Conservation (phyloP, 306 rosid genomes). For the Cicer bijugum region DNA sequence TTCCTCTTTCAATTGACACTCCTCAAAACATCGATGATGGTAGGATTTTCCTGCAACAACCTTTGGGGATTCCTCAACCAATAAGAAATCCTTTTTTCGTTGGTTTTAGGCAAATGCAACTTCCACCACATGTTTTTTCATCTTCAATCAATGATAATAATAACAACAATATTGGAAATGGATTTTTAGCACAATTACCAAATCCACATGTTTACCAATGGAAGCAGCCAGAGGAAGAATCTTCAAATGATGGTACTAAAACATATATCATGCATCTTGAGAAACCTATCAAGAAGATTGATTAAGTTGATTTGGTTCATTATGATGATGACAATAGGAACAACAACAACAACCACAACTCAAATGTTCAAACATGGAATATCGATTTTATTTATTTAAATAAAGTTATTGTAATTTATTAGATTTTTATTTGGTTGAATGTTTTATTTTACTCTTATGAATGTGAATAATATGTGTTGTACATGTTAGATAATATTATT, state of each 20-base stretch:
- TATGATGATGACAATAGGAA: constrained; percentile 36
- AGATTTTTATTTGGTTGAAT: neutral
- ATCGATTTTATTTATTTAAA: neutral
- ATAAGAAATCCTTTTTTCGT: constrained; percentile 11
- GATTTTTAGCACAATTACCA: neutral
- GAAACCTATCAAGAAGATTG: constrained; percentile 50
- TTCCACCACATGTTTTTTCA: constrained; percentile 21
- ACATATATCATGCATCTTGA: constrained; percentile 59
- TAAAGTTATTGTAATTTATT: neutral
- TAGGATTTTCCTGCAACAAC: neutral
- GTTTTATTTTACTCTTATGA: neutral
- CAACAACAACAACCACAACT: constrained; percentile 11
- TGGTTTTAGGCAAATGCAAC: constrained; percentile 31
- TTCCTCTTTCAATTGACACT: constrained; percentile 16
- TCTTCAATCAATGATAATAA: neutral
- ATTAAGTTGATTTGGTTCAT: constrained; percentile 44
- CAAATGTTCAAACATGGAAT: constrained; percentile 44
- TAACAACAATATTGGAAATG: neutral
- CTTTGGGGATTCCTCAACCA: neutral
- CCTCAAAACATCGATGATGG: constrained; percentile 4
- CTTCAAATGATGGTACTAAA: constrained; percentile 44
- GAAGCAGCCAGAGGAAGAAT: constrained; percentile 17
- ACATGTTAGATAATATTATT: too few species aligned
- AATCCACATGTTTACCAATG: neutral
- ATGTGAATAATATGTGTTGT: neutral